A percentile compares a stretch with the other conserved stretches of the same genome.
These are phyloP conservation scores for Globisporangium cederbergense DNA, from an alignment of 352 stramenopile genomes.

Conservation along the genomic window DNA sequence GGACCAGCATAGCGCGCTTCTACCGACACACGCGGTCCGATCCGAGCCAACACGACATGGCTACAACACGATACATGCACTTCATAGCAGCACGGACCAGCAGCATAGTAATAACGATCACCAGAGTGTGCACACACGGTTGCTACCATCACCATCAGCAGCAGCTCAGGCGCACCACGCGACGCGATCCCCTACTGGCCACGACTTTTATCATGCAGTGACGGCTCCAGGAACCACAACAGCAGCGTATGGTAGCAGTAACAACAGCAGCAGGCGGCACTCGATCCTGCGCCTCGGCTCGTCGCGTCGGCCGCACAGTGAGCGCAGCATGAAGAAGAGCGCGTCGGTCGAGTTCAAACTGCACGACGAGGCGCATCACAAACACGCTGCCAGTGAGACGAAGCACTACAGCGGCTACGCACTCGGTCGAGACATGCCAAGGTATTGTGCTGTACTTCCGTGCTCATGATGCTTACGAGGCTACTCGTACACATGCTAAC, in stretches of 20 bases:
- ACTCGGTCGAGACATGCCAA: constrained; percentile 33
- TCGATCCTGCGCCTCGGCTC: constrained; percentile 71
- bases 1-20: background rate
- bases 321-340: constrained; percentile 45
- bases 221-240: background rate
- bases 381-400: constrained; percentile 21
- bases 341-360: constrained; percentile 71
- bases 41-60: constrained; percentile 9
- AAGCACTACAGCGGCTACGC: constrained; percentile 35
- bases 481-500: background rate
- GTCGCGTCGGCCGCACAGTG: constrained; percentile 22
- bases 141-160: constrained; percentile 1
- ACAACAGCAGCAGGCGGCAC: constrained; percentile 19
- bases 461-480: background rate
- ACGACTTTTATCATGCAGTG: constrained; percentile 4
- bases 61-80: background rate
- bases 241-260: constrained; percentile 19
- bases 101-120: background rate
- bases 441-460: constrained; percentile 24
- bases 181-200: background rate
- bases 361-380: constrained; percentile 35
- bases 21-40: constrained; percentile 7
- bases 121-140: constrained; percentile 9
- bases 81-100: background rate
- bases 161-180: background rate